A percentile compares a stretch with the other conserved stretches of the same genome.
Conservation (phyloP, 306 rosid species). For the Inga leiocalycina region DNA sequence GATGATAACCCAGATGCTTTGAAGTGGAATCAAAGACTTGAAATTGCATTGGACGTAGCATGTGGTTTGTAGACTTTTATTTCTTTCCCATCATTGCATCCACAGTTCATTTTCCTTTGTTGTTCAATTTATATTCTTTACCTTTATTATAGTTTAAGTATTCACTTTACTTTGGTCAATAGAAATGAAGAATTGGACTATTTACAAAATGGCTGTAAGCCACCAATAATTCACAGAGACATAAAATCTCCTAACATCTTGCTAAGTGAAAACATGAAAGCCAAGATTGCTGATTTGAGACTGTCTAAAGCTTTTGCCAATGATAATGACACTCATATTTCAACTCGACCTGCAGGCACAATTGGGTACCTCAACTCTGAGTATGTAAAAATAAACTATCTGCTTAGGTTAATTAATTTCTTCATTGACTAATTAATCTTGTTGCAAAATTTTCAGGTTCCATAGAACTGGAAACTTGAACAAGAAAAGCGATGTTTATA, state of each 20-base stretch:
- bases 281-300: conserved; percentile 51
- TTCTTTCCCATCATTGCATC: too few species aligned
- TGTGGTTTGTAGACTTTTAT: conserved; percentile 3
- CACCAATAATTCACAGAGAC: conserved; percentile 53
- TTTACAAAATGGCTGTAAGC: conserved; percentile 41
- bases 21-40: conserved; percentile 36
- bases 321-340: neutral
- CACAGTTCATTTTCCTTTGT: too few species aligned
- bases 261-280: conserved; percentile 32
- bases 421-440: neutral
- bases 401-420: too few species aligned
- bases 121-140: neutral
- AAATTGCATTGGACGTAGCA: conserved; percentile 29
- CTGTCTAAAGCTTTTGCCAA: conserved; percentile 17
- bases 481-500: neutral
- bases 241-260: conserved; percentile 47
- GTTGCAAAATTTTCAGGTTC: neutral
- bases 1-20: conserved; percentile 14
- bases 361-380: neutral
- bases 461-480: neutral
- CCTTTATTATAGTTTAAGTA: neutral
- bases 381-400: neutral
- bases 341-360: neutral
- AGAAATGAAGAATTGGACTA: conserved; percentile 36
- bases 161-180: neutral